These are phyloP conservation scores for Cyclotella cryptica DNA, from an alignment of 108 stramenopile species.

Conservation along the genomic window DNA sequence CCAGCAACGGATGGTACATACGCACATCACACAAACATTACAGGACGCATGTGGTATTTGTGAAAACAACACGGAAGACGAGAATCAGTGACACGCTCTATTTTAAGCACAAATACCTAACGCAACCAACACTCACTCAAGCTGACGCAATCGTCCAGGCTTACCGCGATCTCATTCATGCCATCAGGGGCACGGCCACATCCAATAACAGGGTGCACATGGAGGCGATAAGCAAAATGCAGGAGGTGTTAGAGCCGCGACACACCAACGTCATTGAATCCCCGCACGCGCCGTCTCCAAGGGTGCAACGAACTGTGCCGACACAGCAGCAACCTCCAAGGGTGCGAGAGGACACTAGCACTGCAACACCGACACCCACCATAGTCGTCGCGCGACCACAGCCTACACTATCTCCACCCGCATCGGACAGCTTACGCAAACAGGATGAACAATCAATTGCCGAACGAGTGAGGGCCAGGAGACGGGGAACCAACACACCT, in stretches of 20 bases:
- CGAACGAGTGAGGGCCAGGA: too few relatives aligned
- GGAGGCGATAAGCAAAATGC: neutral
- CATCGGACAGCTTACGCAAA: too few relatives aligned
- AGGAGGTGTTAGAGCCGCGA: neutral
- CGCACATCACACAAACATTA: conserved; percentile 28
- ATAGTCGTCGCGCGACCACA: too few relatives aligned
- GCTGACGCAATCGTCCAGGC: conserved; percentile 28
- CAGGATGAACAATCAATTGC: too few relatives aligned
- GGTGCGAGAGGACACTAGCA: too few relatives aligned
- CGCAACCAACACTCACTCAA: conserved; percentile 28
- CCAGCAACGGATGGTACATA: conserved; percentile 35
- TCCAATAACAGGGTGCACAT: too few relatives aligned
- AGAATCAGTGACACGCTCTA: conserved; percentile 41
- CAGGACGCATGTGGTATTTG: conserved; percentile 17
- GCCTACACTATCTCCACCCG: too few relatives aligned
- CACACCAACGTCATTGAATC: neutral
- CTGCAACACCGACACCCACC: too few relatives aligned
- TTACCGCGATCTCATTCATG: neutral
- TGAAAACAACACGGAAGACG: conserved; percentile 17
- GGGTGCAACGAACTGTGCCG: neutral
- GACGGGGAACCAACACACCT: too few relatives aligned
- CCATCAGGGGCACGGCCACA: neutral
- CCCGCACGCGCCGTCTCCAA: too few relatives aligned
- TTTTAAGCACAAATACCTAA: conserved; percentile 36
- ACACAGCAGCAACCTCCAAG: neutral